A percentile compares a stretch with the other conserved stretches of the same genome.
These are phyloP conservation scores for Sporisorium exsertum DNA, from an alignment of 1,284 basidiomycete genomes.

Conservation along the genomic window DNA sequence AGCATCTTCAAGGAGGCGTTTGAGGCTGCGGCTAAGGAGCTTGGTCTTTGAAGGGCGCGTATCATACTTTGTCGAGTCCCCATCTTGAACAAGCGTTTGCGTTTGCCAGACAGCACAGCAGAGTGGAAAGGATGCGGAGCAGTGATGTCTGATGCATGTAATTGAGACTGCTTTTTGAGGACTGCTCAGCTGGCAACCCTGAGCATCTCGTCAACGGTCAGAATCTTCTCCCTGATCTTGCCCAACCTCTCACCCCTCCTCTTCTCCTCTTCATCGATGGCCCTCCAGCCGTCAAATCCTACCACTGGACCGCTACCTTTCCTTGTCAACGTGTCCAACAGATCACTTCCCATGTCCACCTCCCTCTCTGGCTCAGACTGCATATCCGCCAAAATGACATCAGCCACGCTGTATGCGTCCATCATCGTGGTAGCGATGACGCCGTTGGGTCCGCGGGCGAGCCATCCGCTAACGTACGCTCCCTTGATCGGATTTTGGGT, in stretches of 20 bases:
- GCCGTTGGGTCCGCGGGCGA: slow-evolving; percentile 88
- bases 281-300: slow-evolving; percentile 78
- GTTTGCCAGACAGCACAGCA: too few relatives aligned
- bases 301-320: slow-evolving; percentile 70
- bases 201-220: slow-evolving; percentile 54
- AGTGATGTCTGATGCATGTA: too few relatives aligned
- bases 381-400: slow-evolving; percentile 76
- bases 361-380: background rate
- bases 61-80: too few relatives aligned
- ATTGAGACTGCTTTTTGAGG: too few relatives aligned
- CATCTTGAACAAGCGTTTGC: too few relatives aligned
- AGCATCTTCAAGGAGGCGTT: slow-evolving; percentile 59
- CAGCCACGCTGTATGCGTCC: slow-evolving; percentile 84
- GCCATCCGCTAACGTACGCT: slow-evolving; percentile 94
- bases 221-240: slow-evolving; percentile 83
- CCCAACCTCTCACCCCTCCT: slow-evolving; percentile 74
- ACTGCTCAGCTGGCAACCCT: slow-evolving; percentile 25
- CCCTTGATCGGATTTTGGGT: slow-evolving; percentile 71
- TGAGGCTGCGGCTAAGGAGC: slow-evolving; percentile 39
- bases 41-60: slow-evolving; percentile 23
- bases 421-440: slow-evolving; percentile 95
- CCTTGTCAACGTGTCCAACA: slow-evolving; percentile 16
- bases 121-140: too few relatives aligned
- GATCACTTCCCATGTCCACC: slow-evolving; percentile 11
- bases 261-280: slow-evolving; percentile 77